Percentiles rank a stretch among this genome's conserved stretches.
These are phyloP conservation scores for Penicillium sumatraense DNA, from an alignment of 2,329 filamentous ascomycete species.

Conservation along the genomic window DNA sequence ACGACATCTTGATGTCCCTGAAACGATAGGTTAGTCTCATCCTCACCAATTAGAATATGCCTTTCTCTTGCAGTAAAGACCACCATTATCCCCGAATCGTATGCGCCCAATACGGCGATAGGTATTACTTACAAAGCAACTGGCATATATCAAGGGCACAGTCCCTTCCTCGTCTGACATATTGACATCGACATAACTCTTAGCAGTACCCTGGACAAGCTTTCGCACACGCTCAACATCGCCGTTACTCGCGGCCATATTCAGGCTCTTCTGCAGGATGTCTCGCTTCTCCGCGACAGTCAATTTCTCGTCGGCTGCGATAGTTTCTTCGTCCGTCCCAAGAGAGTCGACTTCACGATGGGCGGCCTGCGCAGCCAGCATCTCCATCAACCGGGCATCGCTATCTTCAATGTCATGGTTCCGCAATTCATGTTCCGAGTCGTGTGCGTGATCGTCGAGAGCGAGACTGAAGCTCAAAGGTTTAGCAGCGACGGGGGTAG, in stretches of 20 bases:
- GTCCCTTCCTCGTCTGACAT: slow-evolving; percentile 92
- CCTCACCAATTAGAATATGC: not conserved
- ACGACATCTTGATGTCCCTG: slow-evolving; percentile 91
- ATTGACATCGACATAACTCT: slow-evolving; percentile 80
- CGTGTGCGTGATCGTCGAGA: slow-evolving; percentile 76
- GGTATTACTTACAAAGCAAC: slow-evolving; percentile 76
- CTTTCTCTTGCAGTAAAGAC: not conserved
- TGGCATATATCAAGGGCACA: slow-evolving; percentile 94
- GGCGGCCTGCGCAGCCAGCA: slow-evolving; percentile 92
- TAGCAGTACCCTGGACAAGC: slow-evolving; percentile 75
- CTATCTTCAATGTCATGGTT: slow-evolving; percentile 66
- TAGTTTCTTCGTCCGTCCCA: slow-evolving; percentile 78
- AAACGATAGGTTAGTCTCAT: slow-evolving; percentile 1
- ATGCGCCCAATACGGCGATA: not conserved
- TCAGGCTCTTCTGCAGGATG: slow-evolving; percentile 82
- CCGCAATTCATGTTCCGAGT: slow-evolving; percentile 57
- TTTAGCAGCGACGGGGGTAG: slow-evolving; percentile 80
- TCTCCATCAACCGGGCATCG: slow-evolving; percentile 88
- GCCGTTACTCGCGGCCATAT: slow-evolving; percentile 96
- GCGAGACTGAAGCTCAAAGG: slow-evolving; percentile 85
- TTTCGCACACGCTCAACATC: slow-evolving; percentile 80
- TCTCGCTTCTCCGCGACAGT: slow-evolving; percentile 77
- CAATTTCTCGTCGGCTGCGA: slow-evolving; percentile 75
- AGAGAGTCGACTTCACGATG: slow-evolving; percentile 71
- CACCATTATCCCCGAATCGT: not conserved